Base-by-base conservation (phyloP, 2,329 filamentous ascomycete species). In the Nigrospora osmanthi region DNA sequence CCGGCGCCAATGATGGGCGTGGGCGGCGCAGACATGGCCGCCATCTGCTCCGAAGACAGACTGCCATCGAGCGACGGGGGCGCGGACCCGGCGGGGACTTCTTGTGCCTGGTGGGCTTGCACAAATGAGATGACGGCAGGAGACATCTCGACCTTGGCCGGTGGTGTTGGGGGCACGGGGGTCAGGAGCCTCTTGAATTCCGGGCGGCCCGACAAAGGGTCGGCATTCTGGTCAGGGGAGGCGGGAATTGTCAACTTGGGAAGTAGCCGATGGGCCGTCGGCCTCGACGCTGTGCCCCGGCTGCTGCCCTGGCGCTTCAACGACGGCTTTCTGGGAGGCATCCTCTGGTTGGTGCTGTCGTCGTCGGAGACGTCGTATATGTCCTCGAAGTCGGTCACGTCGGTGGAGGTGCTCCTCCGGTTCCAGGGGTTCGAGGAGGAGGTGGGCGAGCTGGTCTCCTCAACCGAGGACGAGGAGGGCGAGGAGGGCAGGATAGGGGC, bases 11-110 rank as follows among this genome's bases (percentile, higher is more conserved):
- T 75, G 48, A 91, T 76, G 13, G 90, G 90, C 1, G 90, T 96
- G 11, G 87, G 81, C 6, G 91, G 89, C 40, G 88, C 88, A 57
- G 89, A 95, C 62, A 89, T 76, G 43, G 76, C 78, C 2, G 89
- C 87, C 63, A 94, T 77, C 61, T 95, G 89, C 59, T 96, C 90
- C 2, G 90, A 95, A 10, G 82, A 85, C 56, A 93, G 69, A 65
- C 89, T 95, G 17, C 89, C 90, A 66, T 95, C 90, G 4, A 95
- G 73, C 5, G 91, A 96, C 4, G 91, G 91, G 5, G 90, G 85
- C 6, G 87, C 85, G 45, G 88, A 90, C 30, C 81, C 77, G 33
- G 80, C 83, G 2, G 89, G 89, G 4, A 91, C 74, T 40, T 80
- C 76, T 17, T 82, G 75, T 28, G 79, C 59, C 48, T 80, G 78